phyloP scores from a whole-genome alignment of 495 filamentous ascomycete species.

The Aspergillus taichungensis region DNA sequence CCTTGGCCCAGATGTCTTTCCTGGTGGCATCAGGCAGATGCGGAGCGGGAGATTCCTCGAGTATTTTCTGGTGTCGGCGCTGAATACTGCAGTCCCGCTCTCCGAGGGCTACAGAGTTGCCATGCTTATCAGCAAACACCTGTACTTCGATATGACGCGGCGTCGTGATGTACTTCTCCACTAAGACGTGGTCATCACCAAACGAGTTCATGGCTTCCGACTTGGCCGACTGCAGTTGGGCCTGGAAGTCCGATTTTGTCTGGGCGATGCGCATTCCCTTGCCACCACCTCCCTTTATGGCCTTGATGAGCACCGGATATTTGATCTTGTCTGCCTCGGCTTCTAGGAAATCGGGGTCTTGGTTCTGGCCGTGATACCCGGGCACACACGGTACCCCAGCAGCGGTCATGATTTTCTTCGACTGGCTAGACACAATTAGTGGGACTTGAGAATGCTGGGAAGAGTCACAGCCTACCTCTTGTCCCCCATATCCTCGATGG shows the following conservation, averaged over 20 bases:
- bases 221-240: conserved; percentile 77
- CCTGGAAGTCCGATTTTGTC: conserved; percentile 64
- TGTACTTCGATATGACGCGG: conserved; percentile 97
- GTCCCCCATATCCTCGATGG: conserved; percentile 96
- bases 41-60: conserved; percentile 94
- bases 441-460: background rate
- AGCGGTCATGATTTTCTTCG: conserved; percentile 90
- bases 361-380: conserved; percentile 85
- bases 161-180: conserved; percentile 93
- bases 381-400: conserved; percentile 94
- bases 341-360: conserved; percentile 63
- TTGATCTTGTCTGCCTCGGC: conserved; percentile 69
- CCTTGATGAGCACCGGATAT: conserved; percentile 93
- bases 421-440: conserved; percentile 38
- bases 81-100: conserved; percentile 86
- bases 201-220: conserved; percentile 87
- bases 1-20: conserved; percentile 90
- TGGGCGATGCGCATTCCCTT: conserved; percentile 98
- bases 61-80: conserved; percentile 88
- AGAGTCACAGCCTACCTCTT: conserved; percentile 52
- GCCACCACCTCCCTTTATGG: conserved; percentile 90
- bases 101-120: conserved; percentile 74
- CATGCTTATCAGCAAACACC: conserved; percentile 86
- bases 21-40: conserved; percentile 69
- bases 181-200: conserved; percentile 90